Percentiles rank a stretch among this genome's conserved stretches.
Conservation (phyloP, 192 early-diverging fungal species). For the Coemansia sp. region DNA sequence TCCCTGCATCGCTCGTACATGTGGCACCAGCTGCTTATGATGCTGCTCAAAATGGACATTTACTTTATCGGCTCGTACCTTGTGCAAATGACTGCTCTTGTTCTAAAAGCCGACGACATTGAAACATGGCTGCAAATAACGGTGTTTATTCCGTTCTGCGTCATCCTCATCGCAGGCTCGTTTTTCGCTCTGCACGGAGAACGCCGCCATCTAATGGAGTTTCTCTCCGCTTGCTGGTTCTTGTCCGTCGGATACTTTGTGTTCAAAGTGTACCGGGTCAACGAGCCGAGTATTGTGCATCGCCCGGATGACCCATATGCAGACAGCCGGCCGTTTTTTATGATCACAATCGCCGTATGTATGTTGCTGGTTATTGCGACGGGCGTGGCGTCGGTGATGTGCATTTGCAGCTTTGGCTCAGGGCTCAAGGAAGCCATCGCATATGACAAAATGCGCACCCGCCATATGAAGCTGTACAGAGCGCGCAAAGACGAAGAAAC, state of each 20-base stretch:
- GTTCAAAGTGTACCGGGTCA: constrained; percentile 49
- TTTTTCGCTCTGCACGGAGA: constrained; percentile 39
- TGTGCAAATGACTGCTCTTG: constrained; percentile 59
- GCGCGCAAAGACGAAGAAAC: constrained; percentile 16
- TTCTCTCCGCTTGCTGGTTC: constrained; percentile 15
- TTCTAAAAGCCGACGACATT: constrained; percentile 48
- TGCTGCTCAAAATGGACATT: constrained; percentile 49
- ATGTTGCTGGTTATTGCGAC: constrained; percentile 39
- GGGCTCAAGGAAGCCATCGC: constrained; percentile 51
- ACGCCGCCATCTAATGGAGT: constrained; percentile 33
- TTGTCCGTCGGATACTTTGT: constrained; percentile 51
- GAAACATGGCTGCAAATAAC: constrained; percentile 53
- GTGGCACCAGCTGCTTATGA: constrained; percentile 43
- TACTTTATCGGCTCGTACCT: constrained; percentile 52
- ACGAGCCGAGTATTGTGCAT: constrained; percentile 20
- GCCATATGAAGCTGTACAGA: constrained; percentile 32
- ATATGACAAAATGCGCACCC: constrained; percentile 38
- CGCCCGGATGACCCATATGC: constrained; percentile 44
- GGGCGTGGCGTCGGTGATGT: constrained; percentile 27
- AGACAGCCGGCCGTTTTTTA: constrained; percentile 44
- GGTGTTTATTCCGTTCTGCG: constrained; percentile 39
- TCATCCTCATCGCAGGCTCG: constrained; percentile 27
- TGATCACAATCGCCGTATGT: constrained; percentile 46
- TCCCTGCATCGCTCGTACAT: constrained; percentile 49
- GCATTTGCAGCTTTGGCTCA: constrained; percentile 44